Percentiles rank a stretch among this genome's conserved stretches.
These are phyloP conservation scores for Lomentospora prolificans DNA, from an alignment of 2,329 filamentous ascomycete species.

Conservation along the genomic window DNA sequence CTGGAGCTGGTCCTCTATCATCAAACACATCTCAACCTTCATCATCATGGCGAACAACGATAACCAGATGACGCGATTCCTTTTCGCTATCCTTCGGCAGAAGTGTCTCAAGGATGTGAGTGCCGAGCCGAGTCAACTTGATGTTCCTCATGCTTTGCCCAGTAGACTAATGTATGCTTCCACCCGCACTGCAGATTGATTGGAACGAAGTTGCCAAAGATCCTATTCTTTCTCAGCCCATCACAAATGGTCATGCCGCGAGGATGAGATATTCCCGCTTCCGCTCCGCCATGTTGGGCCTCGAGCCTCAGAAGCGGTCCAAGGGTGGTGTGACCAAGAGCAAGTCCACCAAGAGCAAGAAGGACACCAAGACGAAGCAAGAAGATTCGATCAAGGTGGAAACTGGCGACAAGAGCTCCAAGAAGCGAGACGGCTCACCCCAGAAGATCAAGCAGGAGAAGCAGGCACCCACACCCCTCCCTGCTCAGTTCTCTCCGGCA, in stretches of 20 bases:
- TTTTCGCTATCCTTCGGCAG: slow-evolving; percentile 50
- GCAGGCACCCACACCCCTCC: slow-evolving; percentile 19
- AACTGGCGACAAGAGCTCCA: slow-evolving; percentile 18
- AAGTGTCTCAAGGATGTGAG: slow-evolving; percentile 52
- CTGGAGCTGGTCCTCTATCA: background rate
- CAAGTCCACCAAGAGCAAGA: slow-evolving; percentile 36
- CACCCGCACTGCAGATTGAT: slow-evolving; percentile 36
- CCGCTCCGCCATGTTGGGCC: slow-evolving; percentile 33
- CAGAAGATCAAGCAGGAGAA: slow-evolving; percentile 27
- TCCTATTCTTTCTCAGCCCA: slow-evolving; percentile 41
- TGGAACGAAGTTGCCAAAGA: slow-evolving; percentile 48
- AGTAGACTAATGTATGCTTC: slow-evolving; percentile 12
- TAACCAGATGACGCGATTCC: slow-evolving; percentile 46
- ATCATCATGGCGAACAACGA: slow-evolving; percentile 43
- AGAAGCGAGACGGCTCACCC: background rate
- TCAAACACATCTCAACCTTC: background rate
- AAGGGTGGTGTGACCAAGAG: slow-evolving; percentile 26
- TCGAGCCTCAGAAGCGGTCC: slow-evolving; percentile 37
- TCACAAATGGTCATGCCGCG: slow-evolving; percentile 51
- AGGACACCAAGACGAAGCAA: slow-evolving; percentile 22
- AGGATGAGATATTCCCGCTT: slow-evolving; percentile 51
- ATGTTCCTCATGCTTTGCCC: background rate
- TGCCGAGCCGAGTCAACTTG: slow-evolving; percentile 9
- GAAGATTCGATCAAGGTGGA: slow-evolving; percentile 31
- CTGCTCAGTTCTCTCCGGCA: slow-evolving; percentile 25